A percentile compares a stretch with the other conserved stretches of the same genome.
These are phyloP conservation scores for Clarireedia homoeocarpa DNA, from an alignment of 2,329 filamentous ascomycete genomes.

Conservation along the genomic window DNA sequence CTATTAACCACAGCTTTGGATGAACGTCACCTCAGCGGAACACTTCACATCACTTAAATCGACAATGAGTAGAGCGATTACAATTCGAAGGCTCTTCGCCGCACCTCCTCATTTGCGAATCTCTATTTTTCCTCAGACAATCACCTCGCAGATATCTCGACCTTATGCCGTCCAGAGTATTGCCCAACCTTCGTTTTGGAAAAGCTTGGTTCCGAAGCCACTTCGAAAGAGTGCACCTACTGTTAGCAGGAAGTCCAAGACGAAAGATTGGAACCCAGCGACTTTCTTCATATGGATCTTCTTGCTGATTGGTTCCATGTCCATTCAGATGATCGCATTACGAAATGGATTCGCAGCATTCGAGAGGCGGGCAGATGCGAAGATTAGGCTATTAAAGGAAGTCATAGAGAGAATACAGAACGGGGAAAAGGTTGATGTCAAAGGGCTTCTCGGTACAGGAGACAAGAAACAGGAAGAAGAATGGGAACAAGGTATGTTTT, in stretches of 20 bases:
- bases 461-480: conserved; percentile 67
- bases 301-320: conserved; percentile 86
- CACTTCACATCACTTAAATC: not conserved
- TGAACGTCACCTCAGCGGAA: not conserved
- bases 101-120: conserved; percentile 21
- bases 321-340: conserved; percentile 82
- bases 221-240: conserved; percentile 39
- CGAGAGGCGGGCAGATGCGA: conserved; percentile 67
- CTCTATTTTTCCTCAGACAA: conserved; percentile 14
- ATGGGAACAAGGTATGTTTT: conserved; percentile 74
- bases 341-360: conserved; percentile 68
- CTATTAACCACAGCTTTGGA: too few relatives aligned
- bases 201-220: conserved; percentile 60
- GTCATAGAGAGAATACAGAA: conserved; percentile 62
- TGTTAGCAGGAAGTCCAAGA: conserved; percentile 35
- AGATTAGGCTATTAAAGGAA: conserved; percentile 69
- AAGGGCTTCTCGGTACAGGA: conserved; percentile 71
- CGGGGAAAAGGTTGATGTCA: conserved; percentile 78
- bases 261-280: conserved; percentile 69
- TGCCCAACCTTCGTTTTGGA: conserved; percentile 49
- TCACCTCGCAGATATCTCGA: conserved; percentile 8
- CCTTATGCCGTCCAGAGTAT: conserved; percentile 31
- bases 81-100: conserved; percentile 19
- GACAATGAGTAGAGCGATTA: conserved; percentile 19
- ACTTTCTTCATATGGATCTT: conserved; percentile 79